Evolutionary conservation across 345 rosid species (phyloP).

Genomic region (Cardamine occulta): DNA sequence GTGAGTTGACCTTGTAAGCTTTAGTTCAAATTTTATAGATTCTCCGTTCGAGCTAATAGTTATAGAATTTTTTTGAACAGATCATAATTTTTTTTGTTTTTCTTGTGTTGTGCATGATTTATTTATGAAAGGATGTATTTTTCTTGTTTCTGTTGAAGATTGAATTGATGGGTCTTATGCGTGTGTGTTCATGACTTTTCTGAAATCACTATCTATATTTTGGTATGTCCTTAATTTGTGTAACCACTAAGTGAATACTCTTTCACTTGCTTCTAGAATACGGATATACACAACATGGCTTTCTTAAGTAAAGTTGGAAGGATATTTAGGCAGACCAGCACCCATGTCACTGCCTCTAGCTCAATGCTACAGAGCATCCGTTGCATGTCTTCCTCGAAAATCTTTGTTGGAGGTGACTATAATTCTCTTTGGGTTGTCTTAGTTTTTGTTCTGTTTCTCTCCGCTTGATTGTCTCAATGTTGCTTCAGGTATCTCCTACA

Average conservation of each 20-base stretch:
- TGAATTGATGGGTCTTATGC: slow-evolving; percentile 9
- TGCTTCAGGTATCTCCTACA: slow-evolving; percentile 74
- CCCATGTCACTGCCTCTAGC: slow-evolving; percentile 44
- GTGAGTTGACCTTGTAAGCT: slow-evolving; percentile 36
- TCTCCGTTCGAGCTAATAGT: not conserved
- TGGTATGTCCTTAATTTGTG: slow-evolving; percentile 2
- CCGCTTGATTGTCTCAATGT: slow-evolving; percentile 6
- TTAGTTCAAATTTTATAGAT: not conserved
- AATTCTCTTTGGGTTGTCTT: not conserved
- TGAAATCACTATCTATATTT: not conserved
- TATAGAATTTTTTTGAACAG: not conserved
- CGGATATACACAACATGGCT: slow-evolving; percentile 55
- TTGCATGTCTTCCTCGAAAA: slow-evolving; percentile 80
- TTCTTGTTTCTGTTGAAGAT: not conserved
- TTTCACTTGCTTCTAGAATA: slow-evolving; percentile 22
- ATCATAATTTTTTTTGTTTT: not conserved
- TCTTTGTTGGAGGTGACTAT: slow-evolving; percentile 81
- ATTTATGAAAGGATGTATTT: not conserved
- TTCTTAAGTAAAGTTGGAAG: slow-evolving; percentile 80
- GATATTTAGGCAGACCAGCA: slow-evolving; percentile 65
- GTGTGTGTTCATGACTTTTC: not conserved
- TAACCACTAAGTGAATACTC: slow-evolving; percentile 12
- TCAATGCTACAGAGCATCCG: slow-evolving; percentile 71
- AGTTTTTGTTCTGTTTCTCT: slow-evolving; percentile 7
- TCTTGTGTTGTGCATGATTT: slow-evolving; percentile 21